phyloP scores from a whole-genome alignment of 2,329 filamentous ascomycete genomes.

The Hymenoscyphus linearis region DNA sequence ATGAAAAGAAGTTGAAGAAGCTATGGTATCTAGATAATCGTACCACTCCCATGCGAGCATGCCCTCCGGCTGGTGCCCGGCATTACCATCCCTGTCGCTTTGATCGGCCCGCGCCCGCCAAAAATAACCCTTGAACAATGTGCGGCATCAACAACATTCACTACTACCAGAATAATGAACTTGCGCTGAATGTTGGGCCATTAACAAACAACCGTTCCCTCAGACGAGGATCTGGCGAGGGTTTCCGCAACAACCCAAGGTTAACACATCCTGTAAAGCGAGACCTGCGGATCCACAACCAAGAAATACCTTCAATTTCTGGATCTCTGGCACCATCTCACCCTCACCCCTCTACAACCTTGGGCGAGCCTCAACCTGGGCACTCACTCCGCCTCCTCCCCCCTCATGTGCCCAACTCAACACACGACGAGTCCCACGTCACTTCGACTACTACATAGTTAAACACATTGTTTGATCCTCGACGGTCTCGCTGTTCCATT shows the following conservation, averaged over 20 bases:
- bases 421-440: conserved; percentile 7
- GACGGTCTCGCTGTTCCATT: conserved; percentile 9
- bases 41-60: neutral
- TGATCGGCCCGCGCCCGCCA: conserved; percentile 1
- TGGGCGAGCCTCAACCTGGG: conserved; percentile 8
- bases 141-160: conserved; percentile 7
- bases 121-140: conserved; percentile 8
- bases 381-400: conserved; percentile 7
- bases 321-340: conserved; percentile 1
- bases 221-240: conserved; percentile 2
- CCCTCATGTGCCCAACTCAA: conserved; percentile 5
- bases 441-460: neutral
- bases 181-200: neutral
- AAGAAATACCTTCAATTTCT: neutral
- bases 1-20: neutral
- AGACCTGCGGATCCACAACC: conserved; percentile 1
- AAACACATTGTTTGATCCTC: neutral
- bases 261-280: neutral
- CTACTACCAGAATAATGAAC: neutral
- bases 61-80: neutral
- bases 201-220: neutral
- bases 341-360: conserved; percentile 10
- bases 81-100: neutral
- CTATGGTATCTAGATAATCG: neutral
- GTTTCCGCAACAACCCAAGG: neutral